Conservation (phyloP, 768 basidiomycete species). For the Tricholoma flavovirens region DNA sequence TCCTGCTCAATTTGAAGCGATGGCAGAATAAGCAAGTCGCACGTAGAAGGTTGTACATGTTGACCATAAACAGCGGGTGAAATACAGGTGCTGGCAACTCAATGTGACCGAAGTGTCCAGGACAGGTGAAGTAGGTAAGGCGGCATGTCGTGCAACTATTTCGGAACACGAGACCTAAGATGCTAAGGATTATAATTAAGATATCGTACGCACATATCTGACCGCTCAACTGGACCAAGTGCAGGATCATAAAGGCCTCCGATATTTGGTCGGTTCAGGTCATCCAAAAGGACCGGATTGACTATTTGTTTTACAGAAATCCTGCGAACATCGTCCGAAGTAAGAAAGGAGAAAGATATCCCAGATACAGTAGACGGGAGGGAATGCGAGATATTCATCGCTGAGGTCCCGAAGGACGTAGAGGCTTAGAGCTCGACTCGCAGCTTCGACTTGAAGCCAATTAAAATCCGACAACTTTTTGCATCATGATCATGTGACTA, state of each 20-base stretch:
- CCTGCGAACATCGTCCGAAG: conserved; percentile 78
- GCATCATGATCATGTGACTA: not conserved
- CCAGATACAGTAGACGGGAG: conserved; percentile 80
- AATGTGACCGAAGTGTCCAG: conserved; percentile 98
- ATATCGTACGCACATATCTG: conserved; percentile 73
- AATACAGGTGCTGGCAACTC: conserved; percentile 93
- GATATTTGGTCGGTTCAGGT: conserved; percentile 84
- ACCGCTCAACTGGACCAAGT: conserved; percentile 81
- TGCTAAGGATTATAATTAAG: not conserved
- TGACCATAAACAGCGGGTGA: conserved; percentile 92
- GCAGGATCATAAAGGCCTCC: conserved; percentile 95
- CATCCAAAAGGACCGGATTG: conserved; percentile 90
- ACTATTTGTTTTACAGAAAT: conserved; percentile 98
- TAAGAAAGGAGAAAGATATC: conserved; percentile 90
- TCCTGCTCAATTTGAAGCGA: conserved; percentile 73
- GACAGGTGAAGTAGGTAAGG: conserved; percentile 90
- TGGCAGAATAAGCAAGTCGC: conserved; percentile 94
- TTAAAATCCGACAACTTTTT: too few species aligned
- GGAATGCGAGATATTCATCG: conserved; percentile 89
- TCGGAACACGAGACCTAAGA: conserved; percentile 9
- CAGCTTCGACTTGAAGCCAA: too few species aligned
- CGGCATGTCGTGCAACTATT: conserved; percentile 89
- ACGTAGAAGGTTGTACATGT: conserved; percentile 82
- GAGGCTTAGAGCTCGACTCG: too few species aligned
- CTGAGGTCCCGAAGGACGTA: not conserved